Evolutionary conservation across 1,139 yeast species (phyloP).

Genomic region (Diutina neorugosa): DNA sequence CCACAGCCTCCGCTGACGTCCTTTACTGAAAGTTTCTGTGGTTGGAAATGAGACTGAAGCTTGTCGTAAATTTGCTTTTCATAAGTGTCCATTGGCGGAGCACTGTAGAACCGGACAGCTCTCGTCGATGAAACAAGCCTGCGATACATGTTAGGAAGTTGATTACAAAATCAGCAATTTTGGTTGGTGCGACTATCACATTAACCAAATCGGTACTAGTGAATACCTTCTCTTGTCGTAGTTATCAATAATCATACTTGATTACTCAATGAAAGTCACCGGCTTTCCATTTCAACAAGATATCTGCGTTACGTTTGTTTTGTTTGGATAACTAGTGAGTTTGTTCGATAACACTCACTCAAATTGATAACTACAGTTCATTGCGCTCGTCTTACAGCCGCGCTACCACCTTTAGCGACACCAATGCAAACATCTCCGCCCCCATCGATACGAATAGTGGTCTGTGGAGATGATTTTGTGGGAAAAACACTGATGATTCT

Average conservation of each 20-base stretch:
- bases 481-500: constrained; percentile 75
- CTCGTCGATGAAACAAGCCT: not conserved
- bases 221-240: too few species aligned
- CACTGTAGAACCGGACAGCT: not conserved
- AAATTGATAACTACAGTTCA: too few species aligned
- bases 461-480: constrained; percentile 94
- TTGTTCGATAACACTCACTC: too few species aligned
- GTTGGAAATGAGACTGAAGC: constrained; percentile 42
- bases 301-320: too few species aligned
- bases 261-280: too few species aligned
- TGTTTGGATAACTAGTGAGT: too few species aligned
- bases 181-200: not conserved
- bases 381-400: too few species aligned
- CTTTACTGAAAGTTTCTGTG: constrained; percentile 48
- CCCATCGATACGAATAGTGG: constrained; percentile 37
- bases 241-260: too few species aligned
- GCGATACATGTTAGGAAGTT: not conserved
- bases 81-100: constrained; percentile 38
- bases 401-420: too few species aligned
- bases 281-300: too few species aligned
- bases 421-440: not conserved
- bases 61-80: constrained; percentile 54
- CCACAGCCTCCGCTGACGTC: constrained; percentile 97
- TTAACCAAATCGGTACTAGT: too few species aligned
- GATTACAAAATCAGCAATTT: not conserved